Evolutionary conservation across 768 basidiomycete species (phyloP).

Genomic region (Pleurotus tuoliensis): DNA sequence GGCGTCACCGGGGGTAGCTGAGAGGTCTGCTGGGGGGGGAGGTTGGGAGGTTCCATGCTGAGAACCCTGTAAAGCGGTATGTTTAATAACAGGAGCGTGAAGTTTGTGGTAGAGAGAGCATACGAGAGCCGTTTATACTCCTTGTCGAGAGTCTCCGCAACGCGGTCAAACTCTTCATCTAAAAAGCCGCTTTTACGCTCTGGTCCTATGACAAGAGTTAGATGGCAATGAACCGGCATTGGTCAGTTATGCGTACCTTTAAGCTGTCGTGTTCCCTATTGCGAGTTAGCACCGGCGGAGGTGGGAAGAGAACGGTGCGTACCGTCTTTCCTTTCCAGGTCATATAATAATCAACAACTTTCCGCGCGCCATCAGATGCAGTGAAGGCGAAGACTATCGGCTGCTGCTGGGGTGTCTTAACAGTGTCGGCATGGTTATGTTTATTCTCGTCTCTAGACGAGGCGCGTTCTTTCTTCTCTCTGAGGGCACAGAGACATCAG

Average conservation of each 20-base stretch:
- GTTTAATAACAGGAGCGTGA: neutral
- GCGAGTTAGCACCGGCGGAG: neutral
- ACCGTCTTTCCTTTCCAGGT: slow-evolving; percentile 43
- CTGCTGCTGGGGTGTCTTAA: slow-evolving; percentile 16
- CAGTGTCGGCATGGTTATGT: slow-evolving; percentile 15
- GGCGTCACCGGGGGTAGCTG: neutral
- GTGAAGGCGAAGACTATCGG: slow-evolving; percentile 45
- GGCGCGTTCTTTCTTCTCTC: slow-evolving; percentile 9
- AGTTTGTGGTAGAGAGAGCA: slow-evolving; percentile 9
- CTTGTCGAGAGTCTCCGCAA: slow-evolving; percentile 36
- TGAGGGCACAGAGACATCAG: neutral
- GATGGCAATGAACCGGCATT: neutral
- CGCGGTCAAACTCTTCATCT: slow-evolving; percentile 39
- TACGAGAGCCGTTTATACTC: slow-evolving; percentile 37
- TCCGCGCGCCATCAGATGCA: slow-evolving; percentile 32
- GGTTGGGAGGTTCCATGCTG: neutral
- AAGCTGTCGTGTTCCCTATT: slow-evolving; percentile 16
- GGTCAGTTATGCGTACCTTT: slow-evolving; percentile 16
- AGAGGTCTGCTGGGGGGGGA: neutral
- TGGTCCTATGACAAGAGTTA: slow-evolving; percentile 14
- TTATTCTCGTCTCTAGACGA: slow-evolving; percentile 16
- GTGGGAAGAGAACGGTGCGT: slow-evolving; percentile 11
- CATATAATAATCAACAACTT: slow-evolving; percentile 48
- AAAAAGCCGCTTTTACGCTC: slow-evolving; percentile 29
- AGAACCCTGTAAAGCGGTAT: neutral